Evolutionary conservation across 768 basidiomycete species (phyloP), one percentile per base, ranked within the genome.

Genomic region (Kwoniella sp.): DNA sequence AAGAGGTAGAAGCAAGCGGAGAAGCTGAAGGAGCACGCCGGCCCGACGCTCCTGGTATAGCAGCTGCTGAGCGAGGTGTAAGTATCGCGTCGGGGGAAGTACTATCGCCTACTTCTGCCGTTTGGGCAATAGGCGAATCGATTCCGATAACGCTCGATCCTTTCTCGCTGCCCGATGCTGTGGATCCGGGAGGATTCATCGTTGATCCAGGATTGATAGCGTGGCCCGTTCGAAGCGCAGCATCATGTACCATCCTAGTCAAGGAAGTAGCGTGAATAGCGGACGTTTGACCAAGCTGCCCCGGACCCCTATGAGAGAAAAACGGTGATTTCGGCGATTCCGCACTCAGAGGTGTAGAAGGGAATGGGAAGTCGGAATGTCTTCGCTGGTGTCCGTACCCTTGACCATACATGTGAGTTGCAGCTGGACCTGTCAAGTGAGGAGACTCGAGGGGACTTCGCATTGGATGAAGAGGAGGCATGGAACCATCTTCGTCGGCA

Each of bases 181-280:
- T 60, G 0, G 59, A 63, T 21, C 54, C 37, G 12, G 59, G 26
- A 2, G 57, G 49, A 30, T 67, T 63, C 27, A 65, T 54, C 2
- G 66, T 44, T 7, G 60, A 33, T 21, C 51, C 57, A 24, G 58
- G 30, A 21, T 69, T 68, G 19, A 60, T 51, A 2, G 78, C 77
- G 49, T 73, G 71, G 17, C 78, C 78, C 0, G 68, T 71, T 2
- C 76, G 64, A 2, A 74, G 58, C 7, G 77, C 77, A 13, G 77
- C 77, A 58, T 78, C 78, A 29, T 74, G 69, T 1, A 79, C 77
- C 77, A 79, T 74, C 13, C 77, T 55, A 0, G 75, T 71, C 33
- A 74, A 49, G n/a, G 67, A 69, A 2, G 68, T 66, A 7, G 72
- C 52, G 21, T 65, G 66, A 21, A 68, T 59, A 24, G 57, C 64